Base-by-base conservation (phyloP, 2,329 filamentous ascomycete species). In the Metarhizium sp. region DNA sequence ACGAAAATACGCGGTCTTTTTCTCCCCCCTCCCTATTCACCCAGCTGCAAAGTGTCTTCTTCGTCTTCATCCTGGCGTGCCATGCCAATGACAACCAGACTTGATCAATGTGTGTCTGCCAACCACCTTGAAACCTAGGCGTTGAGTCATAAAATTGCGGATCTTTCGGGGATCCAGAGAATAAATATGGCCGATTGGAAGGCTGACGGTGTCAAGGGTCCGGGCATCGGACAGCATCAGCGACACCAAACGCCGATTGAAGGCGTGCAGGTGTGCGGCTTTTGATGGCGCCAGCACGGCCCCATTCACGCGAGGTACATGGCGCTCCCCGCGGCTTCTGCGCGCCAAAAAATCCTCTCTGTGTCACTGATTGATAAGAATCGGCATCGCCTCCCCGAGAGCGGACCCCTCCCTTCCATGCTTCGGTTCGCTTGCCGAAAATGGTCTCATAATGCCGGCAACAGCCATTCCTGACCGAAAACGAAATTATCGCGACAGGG, bases 341-440 rank as follows among this genome's bases (percentile, higher is more conserved):
- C n/a, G 6, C 16, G 40, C 2, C 10, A 14, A 16, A 14, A 16
- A 43, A 25, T 4, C 40, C 11, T 43, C 16, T 18, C 16, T 18
- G 40, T 7, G 16, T 40, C 36, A 49, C 55, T 57, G 55, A 57
- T 57, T 57, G 55, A 57, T 57, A 57, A 54, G 48, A 29, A 54
- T 25, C 51, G 30, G 45, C 30, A 11, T 51, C 43, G 30, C 49
- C 29, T 25, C 36, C 45, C 45, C 45, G 45, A 48, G 13, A 30
- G 45, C 45, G 45, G 20, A 30, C 7, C 10, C 6, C 25, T 6
- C 25, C 13, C 45, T 45, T 13, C 11, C 38, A 40, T 16, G 42
- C 18, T 25, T 20, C 50, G 54, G 50, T 49, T 45, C 32, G 43
- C 48, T 11, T 38, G 18, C 30, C 50, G 48, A 43, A 25, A 51